Evolutionary conservation across 495 filamentous ascomycete genomes (phyloP).

Genomic region (Xylaria cubensis): DNA sequence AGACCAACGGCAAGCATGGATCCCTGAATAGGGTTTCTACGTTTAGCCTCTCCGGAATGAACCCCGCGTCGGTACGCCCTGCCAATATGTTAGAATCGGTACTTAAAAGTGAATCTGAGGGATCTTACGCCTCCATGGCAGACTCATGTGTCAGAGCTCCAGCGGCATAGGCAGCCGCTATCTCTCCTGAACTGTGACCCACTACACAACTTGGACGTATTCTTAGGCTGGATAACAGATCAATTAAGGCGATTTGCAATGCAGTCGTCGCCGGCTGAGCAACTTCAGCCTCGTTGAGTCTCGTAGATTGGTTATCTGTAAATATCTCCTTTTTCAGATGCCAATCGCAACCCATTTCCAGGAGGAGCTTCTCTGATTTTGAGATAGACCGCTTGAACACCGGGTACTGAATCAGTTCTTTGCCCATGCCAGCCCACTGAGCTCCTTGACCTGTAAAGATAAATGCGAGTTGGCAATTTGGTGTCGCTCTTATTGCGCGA

Average conservation of each 20-base stretch:
- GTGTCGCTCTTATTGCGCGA: slow-evolving; percentile 26
- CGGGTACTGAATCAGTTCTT: slow-evolving; percentile 48
- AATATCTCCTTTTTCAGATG: slow-evolving; percentile 39
- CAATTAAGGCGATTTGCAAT: slow-evolving; percentile 57
- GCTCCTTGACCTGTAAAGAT: slow-evolving; percentile 53
- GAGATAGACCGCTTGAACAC: slow-evolving; percentile 40
- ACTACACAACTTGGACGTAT: slow-evolving; percentile 42
- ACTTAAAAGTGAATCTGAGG: slow-evolving; percentile 4
- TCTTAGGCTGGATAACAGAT: slow-evolving; percentile 56
- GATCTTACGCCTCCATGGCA: slow-evolving; percentile 34
- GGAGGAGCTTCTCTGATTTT: slow-evolving; percentile 40
- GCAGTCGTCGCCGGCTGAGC: slow-evolving; percentile 40
- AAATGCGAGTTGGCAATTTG: slow-evolving; percentile 41
- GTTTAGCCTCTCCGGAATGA: background rate
- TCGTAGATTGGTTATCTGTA: slow-evolving; percentile 30
- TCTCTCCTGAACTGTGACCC: slow-evolving; percentile 34
- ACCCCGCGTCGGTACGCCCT: slow-evolving; percentile 14
- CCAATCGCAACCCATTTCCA: slow-evolving; percentile 44
- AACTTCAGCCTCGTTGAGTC: slow-evolving; percentile 40
- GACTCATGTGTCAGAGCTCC: slow-evolving; percentile 25
- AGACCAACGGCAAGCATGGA: slow-evolving; percentile 46
- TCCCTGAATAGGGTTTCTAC: slow-evolving; percentile 28
- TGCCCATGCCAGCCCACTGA: slow-evolving; percentile 61
- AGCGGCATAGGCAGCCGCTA: slow-evolving; percentile 33
- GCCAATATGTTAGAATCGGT: background rate